Evolutionary conservation across 805 yeast genomes (phyloP), one percentile per base, ranked within the genome.

Genomic region (Yarrowia alimentaria): DNA sequence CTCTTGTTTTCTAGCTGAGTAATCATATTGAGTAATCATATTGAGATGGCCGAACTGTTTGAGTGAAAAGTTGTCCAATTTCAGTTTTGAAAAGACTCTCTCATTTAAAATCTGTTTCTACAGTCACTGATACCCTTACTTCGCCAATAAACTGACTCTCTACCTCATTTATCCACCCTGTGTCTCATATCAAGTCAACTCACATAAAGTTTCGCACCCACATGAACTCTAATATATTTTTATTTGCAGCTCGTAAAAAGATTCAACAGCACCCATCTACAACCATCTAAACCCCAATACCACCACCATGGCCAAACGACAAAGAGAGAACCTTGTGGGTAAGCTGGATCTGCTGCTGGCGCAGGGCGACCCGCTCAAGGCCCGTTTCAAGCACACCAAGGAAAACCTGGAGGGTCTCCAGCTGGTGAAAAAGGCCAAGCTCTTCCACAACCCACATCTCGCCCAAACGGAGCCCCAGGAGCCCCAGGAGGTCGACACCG

Each of bases 291-390:
- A 11, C 40, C 14, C 14, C 28, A 32, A 24, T 6, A 7, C 9
- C 14, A 16, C 13, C 26, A 29, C 18, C 10, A 43, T 43, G 50
- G 50, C 12, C 37, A 43, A 43, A 22, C 20, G 50, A 43, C 20
- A 30, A 18, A 7, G 35, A 43, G 50, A 43, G 21, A 43, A 43
- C 24, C 29, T 43, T 21, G 18, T 30, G 12, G 21, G 35, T 6
- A 30, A 43, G 17, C 50, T 43, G 22, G 50, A 43, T 30, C 21
- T 20, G 16, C 37, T 30, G 17, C 52, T 12, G 4, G 52, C 47
- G 8, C 26, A 25, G 13, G 52, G 47, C 3, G 52, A 48, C 26
- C 52, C 52, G 20, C 47, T 25, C 10, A 34, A 29, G 25, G 52
- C 31, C 17, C 43, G 52, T 2, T 24, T 25, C 18, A 32, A 32